Evolutionary conservation across 2,329 filamentous ascomycete species (phyloP).

Genomic region (Fragosphaeria purpurea): DNA sequence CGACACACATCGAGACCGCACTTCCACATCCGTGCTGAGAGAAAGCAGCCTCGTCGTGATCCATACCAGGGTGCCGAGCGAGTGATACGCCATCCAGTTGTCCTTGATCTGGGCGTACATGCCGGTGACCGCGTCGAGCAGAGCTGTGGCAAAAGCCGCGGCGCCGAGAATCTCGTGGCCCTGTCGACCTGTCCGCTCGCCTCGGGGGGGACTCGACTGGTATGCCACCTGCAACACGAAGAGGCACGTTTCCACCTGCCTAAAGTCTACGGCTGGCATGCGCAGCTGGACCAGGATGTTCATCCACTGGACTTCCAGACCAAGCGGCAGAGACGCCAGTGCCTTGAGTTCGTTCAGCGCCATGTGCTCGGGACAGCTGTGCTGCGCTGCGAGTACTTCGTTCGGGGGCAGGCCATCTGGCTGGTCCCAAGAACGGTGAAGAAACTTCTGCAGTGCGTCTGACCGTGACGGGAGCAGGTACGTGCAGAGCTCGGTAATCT

Average conservation of each 20-base stretch:
- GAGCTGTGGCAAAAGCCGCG: conserved; percentile 19
- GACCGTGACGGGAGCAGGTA: conserved; percentile 26
- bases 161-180: conserved; percentile 27
- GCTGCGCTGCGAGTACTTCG: conserved; percentile 38
- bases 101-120: conserved; percentile 26
- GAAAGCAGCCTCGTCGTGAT: conserved; percentile 34
- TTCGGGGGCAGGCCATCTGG: conserved; percentile 33
- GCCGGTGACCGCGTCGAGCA: conserved; percentile 24
- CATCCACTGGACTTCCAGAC: conserved; percentile 40
- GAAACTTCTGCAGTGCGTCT: conserved; percentile 27
- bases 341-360: conserved; percentile 44
- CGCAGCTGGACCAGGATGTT: conserved; percentile 45
- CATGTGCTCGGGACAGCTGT: conserved; percentile 35
- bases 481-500: conserved; percentile 26
- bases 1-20: background rate
- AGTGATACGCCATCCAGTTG: conserved; percentile 41
- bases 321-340: conserved; percentile 38
- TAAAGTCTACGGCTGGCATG: conserved; percentile 38
- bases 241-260: conserved; percentile 34
- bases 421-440: conserved; percentile 20
- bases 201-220: conserved; percentile 31
- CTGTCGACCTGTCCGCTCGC: conserved; percentile 16
- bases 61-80: conserved; percentile 28
- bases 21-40: conserved; percentile 15
- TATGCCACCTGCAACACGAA: conserved; percentile 39